Base-by-base conservation (phyloP, 177 flowering plant genomes). In the Vitis hybrid region DNA sequence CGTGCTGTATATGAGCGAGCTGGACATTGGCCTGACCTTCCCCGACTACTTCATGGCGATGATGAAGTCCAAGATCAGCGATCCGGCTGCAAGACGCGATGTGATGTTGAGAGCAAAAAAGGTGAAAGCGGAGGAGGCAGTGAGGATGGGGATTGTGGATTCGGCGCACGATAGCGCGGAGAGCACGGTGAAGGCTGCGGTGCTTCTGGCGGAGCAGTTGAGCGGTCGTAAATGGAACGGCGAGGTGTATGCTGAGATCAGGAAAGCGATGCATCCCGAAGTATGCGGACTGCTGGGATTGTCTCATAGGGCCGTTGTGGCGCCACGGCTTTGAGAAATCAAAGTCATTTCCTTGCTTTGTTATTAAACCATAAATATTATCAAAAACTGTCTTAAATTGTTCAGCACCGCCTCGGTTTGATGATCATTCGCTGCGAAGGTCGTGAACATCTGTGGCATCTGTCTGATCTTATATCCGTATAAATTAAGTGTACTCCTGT, bases 1-100 rank as follows among this genome's bases (percentile, higher is more conserved):
- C 2, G 82, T 92, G 19, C 69, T 88, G 65, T 90, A 92, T 81
- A 87, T 91, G 94, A 79, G 86, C 78, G 97, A 92, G 82, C 72
- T 92, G 58, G 92, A 92, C 63, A 73, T 92, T 20, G 93, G 91
- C 55, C 70, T 90, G 15, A 66, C 86, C 1, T 63, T 87, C 19
- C 90, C 93, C 0, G 88, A 85, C 48, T 87, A 83, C 57, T 85
- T 90, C 73, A 69, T 69, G 75, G 83, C 81, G 13, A 0, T 86
- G 74, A 13, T 86, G 15, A 52, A 83, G 58, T 73, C 86, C 9
- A 92, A 92, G 84, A 63, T 88, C 52, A 77, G 74, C 0, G 45
- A 39, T 39, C 65, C 77, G 26, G 57, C 74, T 55, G 84, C 76
- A 10, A 77, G 70, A 63, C 73, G 97, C 29, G 83, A 84, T 8